Evolutionary conservation across 2,329 filamentous ascomycete species (phyloP), one percentile per base, ranked within the genome.

Genomic region (Chaetomium sp.): DNA sequence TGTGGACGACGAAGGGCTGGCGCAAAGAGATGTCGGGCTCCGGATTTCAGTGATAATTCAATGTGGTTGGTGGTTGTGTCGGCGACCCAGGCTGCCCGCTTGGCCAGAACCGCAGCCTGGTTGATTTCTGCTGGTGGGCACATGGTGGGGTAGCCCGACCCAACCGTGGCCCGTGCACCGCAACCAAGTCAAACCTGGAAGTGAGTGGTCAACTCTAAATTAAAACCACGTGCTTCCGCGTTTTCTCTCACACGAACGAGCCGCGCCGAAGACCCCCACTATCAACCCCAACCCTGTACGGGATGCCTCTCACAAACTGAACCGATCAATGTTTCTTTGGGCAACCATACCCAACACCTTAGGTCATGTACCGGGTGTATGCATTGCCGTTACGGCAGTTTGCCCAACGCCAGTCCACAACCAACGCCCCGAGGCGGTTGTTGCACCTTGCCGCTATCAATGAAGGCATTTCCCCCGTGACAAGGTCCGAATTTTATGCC

Each of bases 401-500:
- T 45, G n/a, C 47, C 35, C 45, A 42, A 43, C 41, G 41, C 38
- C 19, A 43, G 38, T 37, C 47, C 36, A 27, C 43, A 2, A n/a
- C 34, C 6, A 6, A 9, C 14, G 11, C 44, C n/a, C 27, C 9
- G 19, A 27, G 19, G 19, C 19, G 19, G 19, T 27, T 27, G 19
- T 3, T 27, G 19, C 19, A 27, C 8, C 14, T 5, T 35, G 11
- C 37, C 12, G 9, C 2, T 12, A 34, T 52, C 34, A 12, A 38
- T 5, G 50, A 52, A 27, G 32, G 37, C 50, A 12, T 33, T 8
- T 6, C 32, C 47, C 47, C 9, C 2, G 35, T 49, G 33, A 33
- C 14, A 7, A 14, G 12, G 9, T 9, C 73, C 1, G 58, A 64
- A 11, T 88, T 88, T 64, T 77, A 74, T 33, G 61, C 73, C n/a